phyloP scores from a whole-genome alignment of 164 flowering plant genomes.

The Kingdonia uniflora region DNA sequence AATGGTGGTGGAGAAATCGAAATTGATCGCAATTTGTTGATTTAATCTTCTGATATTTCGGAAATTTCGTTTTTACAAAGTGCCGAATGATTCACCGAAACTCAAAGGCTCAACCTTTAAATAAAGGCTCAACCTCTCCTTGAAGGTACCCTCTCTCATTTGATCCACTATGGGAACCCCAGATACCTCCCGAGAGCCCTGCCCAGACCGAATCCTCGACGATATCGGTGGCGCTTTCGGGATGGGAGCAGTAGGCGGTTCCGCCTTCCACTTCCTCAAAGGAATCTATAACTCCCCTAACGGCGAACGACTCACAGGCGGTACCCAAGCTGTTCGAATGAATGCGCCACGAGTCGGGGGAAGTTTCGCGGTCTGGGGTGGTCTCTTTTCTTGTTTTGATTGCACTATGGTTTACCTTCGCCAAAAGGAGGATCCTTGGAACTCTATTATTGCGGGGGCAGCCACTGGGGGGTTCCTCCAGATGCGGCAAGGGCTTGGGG shows the following conservation, averaged over 20 bases:
- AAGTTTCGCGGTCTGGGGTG: conserved; percentile 92
- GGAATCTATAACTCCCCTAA: conserved; percentile 66
- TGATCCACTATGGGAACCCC: conserved; percentile 61
- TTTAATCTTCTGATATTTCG: too few relatives aligned
- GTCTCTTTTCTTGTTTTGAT: conserved; percentile 69
- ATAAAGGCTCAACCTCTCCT: too few relatives aligned
- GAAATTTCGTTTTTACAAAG: too few relatives aligned
- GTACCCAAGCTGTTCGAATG: conserved; percentile 69
- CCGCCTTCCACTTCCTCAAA: conserved; percentile 70
- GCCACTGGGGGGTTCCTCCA: conserved; percentile 86
- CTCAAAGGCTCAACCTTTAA: too few relatives aligned
- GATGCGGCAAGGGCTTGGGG: conserved; percentile 68
- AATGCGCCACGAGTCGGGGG: conserved; percentile 86
- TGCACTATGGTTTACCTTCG: conserved; percentile 76
- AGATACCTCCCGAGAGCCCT: conserved; percentile 75
- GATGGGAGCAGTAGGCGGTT: conserved; percentile 91
- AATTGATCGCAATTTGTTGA: too few relatives aligned
- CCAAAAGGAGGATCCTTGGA: conserved; percentile 97
- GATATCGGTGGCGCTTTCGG: conserved; percentile 88
- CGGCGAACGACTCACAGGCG: conserved; percentile 64
- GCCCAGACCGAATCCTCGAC: conserved; percentile 88
- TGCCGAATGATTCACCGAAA: too few relatives aligned
- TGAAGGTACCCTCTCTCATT: too few relatives aligned
- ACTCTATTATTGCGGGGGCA: conserved; percentile 85
- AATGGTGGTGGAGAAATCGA: too few relatives aligned